Base-by-base conservation (phyloP, 1,284 basidiomycete genomes). In the Cutaneotrichosporon sp. region DNA sequence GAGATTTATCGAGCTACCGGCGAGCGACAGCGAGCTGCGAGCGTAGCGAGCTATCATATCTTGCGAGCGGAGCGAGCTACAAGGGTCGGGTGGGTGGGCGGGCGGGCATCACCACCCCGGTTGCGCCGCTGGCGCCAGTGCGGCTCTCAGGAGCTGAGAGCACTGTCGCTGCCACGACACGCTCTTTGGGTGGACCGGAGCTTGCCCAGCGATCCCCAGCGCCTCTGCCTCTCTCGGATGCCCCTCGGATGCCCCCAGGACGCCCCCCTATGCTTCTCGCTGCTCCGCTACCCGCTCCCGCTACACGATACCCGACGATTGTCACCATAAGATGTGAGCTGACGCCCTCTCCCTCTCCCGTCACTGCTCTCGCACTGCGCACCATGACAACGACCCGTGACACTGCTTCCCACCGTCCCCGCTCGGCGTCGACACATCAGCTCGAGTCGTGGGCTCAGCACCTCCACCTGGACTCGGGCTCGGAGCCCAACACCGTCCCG, bases 401-500 rank as follows among this genome's bases (percentile, higher is more conserved):
- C 31, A 0, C 34, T 25, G 4, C 51, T 14, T 33, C 45, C n/a
- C 43, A 27, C 29, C 54, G 54, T 20, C 54, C 59, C 24, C 54
- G 54, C 24, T 50, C 60, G 8, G 49, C 55, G 1, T 57, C 60
- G 5, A 61, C 60, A 18, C 59, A 61, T 38, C 72, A 76, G 74
- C 72, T 76, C 53, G 74, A 74, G 54, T 71, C 75, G 50, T 78
- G 76, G 76, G 69, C 72, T 50, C 63, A 65, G 55, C 72, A 78
- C 63, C 68, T 72, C 36, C 70, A 71, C 51, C 62, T 73, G 49
- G 75, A 77, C 61, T 65, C 67, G 34, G 69, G 70, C 11, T 64
- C 65, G 24, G 74, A 74, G 27, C 73, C 74, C 38, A 61, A 64
- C 29, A 63, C 66, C 18, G 47, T 49, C 31, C 66, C 69, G 16